Conservation (phyloP, 2,329 filamentous ascomycete species). For the Alternaria hordeiaustralica region DNA sequence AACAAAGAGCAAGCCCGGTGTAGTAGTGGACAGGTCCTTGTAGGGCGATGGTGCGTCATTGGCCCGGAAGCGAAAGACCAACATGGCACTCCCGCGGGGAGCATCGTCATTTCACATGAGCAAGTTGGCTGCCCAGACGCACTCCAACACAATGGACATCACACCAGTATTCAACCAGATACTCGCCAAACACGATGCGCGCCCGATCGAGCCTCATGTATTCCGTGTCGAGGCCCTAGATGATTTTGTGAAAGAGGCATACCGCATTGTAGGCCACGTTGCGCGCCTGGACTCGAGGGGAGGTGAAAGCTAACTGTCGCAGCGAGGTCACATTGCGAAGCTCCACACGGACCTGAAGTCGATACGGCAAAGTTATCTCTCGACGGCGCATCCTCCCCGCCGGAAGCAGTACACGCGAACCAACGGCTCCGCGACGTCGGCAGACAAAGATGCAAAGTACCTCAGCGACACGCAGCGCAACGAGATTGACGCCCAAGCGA, state of each 20-base stretch:
- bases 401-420: conserved; percentile 55
- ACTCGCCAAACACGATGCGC: conserved; percentile 65
- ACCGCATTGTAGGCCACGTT: conserved; percentile 75
- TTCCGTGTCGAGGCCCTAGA: conserved; percentile 64
- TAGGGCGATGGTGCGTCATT: conserved; percentile 19
- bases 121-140: conserved; percentile 11
- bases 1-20: neutral
- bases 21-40: neutral
- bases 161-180: conserved; percentile 73
- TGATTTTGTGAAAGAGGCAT: conserved; percentile 91
- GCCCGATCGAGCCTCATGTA: conserved; percentile 54
- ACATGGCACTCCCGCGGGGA: conserved; percentile 30
- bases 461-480: conserved; percentile 85
- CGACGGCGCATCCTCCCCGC: conserved; percentile 71
- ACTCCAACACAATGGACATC: conserved; percentile 59
- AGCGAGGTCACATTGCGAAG: conserved; percentile 86
- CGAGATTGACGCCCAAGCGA: conserved; percentile 85
- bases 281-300: conserved; percentile 9
- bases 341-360: conserved; percentile 80
- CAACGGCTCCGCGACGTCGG: conserved; percentile 37
- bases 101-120: conserved; percentile 32
- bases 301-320: conserved; percentile 32
- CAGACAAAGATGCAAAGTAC: conserved; percentile 58
- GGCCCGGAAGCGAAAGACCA: conserved; percentile 27
- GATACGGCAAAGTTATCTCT: conserved; percentile 90